Base-by-base conservation (phyloP, 2,329 filamentous ascomycete species). In the Phaeosphaeriaceae sp. region DNA sequence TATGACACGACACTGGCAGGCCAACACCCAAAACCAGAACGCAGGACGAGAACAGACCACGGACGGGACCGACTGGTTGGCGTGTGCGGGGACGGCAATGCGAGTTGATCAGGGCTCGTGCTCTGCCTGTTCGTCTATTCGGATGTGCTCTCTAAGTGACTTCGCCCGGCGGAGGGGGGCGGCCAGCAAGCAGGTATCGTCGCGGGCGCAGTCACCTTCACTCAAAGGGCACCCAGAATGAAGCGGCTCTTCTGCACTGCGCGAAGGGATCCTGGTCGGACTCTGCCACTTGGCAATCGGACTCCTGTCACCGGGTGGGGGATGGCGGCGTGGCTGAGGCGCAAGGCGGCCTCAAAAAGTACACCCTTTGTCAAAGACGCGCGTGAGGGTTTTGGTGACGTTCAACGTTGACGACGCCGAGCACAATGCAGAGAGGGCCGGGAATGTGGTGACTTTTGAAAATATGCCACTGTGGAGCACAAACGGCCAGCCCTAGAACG, bases 61-160 rank as follows among this genome's bases (percentile, higher is more conserved):
- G 13, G 21, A 58, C 53, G 58, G 60, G 51, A 62, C 60, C 62
- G 58, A 63, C 54, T 47, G 63, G 54, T 42, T 63, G 64, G 63
- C 62, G 59, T 65, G 60, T 65, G 60, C 58, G 61, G 61, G 61
- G 61, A 63, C 19, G 24, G 25, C 20, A 36, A 36, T 33, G 48
- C 19, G 21, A 21, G 31, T 40, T 22, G 50, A 51, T 52, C 48
- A 44, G 41, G 20, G 45, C 52, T 54, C 17, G 31, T 48, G 52
- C 52, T 54, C 41, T 45, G 52, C 45, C 52, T 54, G 21, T 54
- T 40, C 36, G 36, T 40, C 36, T 40, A 40, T 40, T 40, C 36
- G 36, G 17, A 40, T 40, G 36, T 6, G 17, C 36, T 40, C 36
- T 40, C 17, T 15, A 40, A 40, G n/a, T 40, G 36, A 40, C 36